Base-by-base conservation (phyloP, 192 early-diverging fungal species). In the Entrophospora sp. region DNA sequence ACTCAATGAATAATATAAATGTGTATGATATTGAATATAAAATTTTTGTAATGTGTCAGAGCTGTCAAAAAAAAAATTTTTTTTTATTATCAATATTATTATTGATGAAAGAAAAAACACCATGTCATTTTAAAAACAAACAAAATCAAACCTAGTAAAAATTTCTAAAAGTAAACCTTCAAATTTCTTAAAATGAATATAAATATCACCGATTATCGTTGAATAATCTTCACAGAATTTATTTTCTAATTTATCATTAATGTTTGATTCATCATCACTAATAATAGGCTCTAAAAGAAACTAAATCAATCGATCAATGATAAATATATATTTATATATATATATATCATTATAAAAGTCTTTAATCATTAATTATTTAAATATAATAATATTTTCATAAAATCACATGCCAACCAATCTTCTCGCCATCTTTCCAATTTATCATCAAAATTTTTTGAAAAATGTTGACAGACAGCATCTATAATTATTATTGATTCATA, bases 351-450 rank as follows among this genome's bases (percentile, higher is more conserved):
- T 7, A 42, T 45, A 8, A 24, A 0, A 12, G 36, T 0, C 12
- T 10, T 35, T 12, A 58, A 22, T n/a, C 3, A 8, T n/a, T 36
- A 5, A 46, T 34, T 45, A n/a, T n/a, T n/a, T n/a, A n/a, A n/a
- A n/a, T n/a, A n/a, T n/a, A n/a, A n/a, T n/a, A n/a, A n/a, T n/a
- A n/a, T n/a, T n/a, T n/a, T n/a, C n/a, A n/a, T n/a, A n/a, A n/a
- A n/a, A n/a, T n/a, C n/a, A 45, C 27, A 5, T 62, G 28, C 60
- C 37, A 37, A n/a, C 45, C 45, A 65, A 5, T 2, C 31, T 36
- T 65, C 24, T 36, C 63, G 63, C 63, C 63, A 65, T 45, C 37
- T 9, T 18, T 65, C 5, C 10, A 65, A 46, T 52, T 27, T 53
- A 10, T 37, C 18, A 37, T 65, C 44, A 52, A 65, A 65, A 30